These are phyloP conservation scores for Globisporangium apiculatum DNA, from an alignment of 352 stramenopile species.

Conservation along the genomic window DNA sequence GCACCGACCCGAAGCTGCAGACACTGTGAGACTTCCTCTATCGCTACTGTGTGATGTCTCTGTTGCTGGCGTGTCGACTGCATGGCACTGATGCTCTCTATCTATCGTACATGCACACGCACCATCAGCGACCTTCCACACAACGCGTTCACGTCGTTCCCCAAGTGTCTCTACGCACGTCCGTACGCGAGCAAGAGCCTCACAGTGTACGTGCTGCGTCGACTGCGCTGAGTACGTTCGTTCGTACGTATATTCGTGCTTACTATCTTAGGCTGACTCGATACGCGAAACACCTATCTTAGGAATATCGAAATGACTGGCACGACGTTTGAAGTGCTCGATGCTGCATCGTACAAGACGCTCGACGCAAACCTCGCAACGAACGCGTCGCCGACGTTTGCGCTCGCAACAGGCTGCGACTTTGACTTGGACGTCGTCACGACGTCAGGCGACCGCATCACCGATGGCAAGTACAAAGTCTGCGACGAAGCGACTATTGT, in stretches of 20 bases:
- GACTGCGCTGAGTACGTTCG: neutral
- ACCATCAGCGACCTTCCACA: slow-evolving; percentile 14
- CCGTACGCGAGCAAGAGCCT: slow-evolving; percentile 13
- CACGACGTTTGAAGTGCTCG: slow-evolving; percentile 13
- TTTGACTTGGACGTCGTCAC: slow-evolving; percentile 9
- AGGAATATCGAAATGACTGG: slow-evolving; percentile 8
- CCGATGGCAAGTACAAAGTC: slow-evolving; percentile 13
- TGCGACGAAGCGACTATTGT: slow-evolving; percentile 8
- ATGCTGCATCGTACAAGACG: slow-evolving; percentile 2
- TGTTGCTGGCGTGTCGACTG: too few relatives aligned
- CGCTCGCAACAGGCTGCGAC: slow-evolving; percentile 8
- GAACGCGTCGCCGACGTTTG: slow-evolving; percentile 3
- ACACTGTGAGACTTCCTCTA: slow-evolving; percentile 5
- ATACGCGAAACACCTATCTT: neutral
- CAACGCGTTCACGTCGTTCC: slow-evolving; percentile 18
- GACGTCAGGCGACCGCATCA: slow-evolving; percentile 4
- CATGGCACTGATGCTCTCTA: neutral
- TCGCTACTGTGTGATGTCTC: neutral
- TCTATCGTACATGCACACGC: neutral
- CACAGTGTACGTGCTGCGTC: slow-evolving; percentile 14
- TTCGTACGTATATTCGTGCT: neutral
- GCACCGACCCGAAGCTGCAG: slow-evolving; percentile 2
- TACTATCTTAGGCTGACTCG: neutral
- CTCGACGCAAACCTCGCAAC: slow-evolving; percentile 7
- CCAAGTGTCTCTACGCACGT: slow-evolving; percentile 24